These are phyloP conservation scores for Candida hispaniensis DNA, from an alignment of 805 yeast genomes.

Conservation along the genomic window DNA sequence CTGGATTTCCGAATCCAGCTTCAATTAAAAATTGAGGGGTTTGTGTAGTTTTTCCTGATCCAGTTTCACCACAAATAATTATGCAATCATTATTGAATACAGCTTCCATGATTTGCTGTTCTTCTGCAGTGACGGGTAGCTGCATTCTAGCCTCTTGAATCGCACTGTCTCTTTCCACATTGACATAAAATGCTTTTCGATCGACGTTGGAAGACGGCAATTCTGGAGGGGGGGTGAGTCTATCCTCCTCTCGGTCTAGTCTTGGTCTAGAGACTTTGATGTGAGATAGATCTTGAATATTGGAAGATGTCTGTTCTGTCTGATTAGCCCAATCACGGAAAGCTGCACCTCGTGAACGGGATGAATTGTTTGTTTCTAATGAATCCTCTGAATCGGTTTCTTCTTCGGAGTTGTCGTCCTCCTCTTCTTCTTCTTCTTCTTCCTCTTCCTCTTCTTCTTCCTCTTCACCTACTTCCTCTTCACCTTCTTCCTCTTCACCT, in stretches of 20 bases:
- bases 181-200: conserved; percentile 57
- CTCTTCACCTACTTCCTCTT: conserved; percentile 14
- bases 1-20: conserved; percentile 69
- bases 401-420: conserved; percentile 18
- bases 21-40: conserved; percentile 93
- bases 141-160: conserved; percentile 59
- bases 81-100: conserved; percentile 84
- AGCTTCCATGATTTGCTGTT: conserved; percentile 91
- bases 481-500: conserved; percentile 21
- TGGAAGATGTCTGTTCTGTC: conserved; percentile 52
- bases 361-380: conserved; percentile 34
- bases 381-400: conserved; percentile 19
- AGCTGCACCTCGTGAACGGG: conserved; percentile 40
- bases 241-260: conserved; percentile 56
- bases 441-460: conserved; percentile 14
- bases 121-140: conserved; percentile 84
- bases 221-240: conserved; percentile 57
- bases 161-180: conserved; percentile 52
- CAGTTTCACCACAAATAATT: conserved; percentile 94
- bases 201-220: no score
- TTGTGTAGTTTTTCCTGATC: conserved; percentile 97
- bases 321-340: conserved; percentile 86
- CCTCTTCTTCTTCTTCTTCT: conserved; percentile 21
- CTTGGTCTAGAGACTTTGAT: conserved; percentile 43
- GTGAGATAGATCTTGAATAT: conserved; percentile 40